phyloP scores from a whole-genome alignment of 139 green algal species.

The Chlamydomonas applanata region DNA sequence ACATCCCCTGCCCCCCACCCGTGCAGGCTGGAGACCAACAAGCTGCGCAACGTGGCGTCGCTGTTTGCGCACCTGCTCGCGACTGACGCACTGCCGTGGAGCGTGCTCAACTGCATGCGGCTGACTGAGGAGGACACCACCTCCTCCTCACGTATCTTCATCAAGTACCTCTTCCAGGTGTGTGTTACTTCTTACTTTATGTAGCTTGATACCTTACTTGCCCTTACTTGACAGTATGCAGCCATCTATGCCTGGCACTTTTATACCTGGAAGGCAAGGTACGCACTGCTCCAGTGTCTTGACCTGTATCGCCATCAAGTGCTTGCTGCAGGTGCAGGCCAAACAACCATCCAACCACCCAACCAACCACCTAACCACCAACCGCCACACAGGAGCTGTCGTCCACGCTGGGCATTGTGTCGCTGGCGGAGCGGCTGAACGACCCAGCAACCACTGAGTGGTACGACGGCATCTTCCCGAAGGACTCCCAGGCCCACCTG shows the following conservation, averaged over 20 bases:
- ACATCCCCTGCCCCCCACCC: no score
- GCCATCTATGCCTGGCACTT: no score
- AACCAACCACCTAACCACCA: no score
- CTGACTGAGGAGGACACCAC: constrained; percentile 98
- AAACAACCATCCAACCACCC: constrained; percentile 2
- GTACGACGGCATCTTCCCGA: constrained; percentile 91
- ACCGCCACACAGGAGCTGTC: constrained; percentile 76
- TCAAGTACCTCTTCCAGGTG: constrained; percentile 98
- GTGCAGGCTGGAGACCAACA: constrained; percentile 93
- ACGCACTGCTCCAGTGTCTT: no score
- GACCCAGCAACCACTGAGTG: constrained; percentile 65
- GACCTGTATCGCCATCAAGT: no score
- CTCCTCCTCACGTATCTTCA: constrained; percentile 96
- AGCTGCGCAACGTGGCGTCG: constrained; percentile 97
- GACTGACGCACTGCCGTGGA: constrained; percentile 89
- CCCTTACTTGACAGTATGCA: neutral
- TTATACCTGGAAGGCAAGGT: no score
- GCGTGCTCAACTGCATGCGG: constrained; percentile 74
- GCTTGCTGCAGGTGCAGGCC: neutral
- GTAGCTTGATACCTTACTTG: no score
- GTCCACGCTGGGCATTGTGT: constrained; percentile 85
- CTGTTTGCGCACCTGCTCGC: constrained; percentile 94
- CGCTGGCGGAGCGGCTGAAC: constrained; percentile 82
- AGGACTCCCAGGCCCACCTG: constrained; percentile 79
- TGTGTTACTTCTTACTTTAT: no score